Evolutionary conservation across 805 yeast species (phyloP).

Genomic region (Candida argentea): DNA sequence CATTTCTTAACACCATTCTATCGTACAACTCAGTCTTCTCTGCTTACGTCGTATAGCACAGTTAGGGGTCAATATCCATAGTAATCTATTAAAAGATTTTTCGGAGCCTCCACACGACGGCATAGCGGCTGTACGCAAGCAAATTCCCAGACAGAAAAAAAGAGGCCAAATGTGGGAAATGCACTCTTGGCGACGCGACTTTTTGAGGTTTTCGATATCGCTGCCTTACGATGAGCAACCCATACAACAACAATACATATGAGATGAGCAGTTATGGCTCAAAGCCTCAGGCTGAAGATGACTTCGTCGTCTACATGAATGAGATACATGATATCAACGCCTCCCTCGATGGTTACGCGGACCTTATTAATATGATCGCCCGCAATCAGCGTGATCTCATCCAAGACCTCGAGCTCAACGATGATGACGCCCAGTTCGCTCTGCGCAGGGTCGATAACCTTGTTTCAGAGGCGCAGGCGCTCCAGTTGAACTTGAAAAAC

Average conservation of each 20-base stretch:
- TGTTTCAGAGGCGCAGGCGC: constrained; percentile 66
- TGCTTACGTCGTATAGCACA: no score
- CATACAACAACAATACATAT: constrained; percentile 17
- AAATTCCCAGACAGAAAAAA: no score
- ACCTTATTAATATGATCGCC: constrained; percentile 27
- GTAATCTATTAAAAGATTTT: no score
- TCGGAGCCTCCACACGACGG: no score
- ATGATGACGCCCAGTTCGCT: constrained; percentile 45
- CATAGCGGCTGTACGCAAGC: no score
- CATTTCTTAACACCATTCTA: no score
- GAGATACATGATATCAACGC: constrained; percentile 35
- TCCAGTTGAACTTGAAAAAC: constrained; percentile 65
- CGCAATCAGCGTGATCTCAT: constrained; percentile 31
- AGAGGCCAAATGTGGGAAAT: no score
- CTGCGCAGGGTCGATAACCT: constrained; percentile 71
- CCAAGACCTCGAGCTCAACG: constrained; percentile 31
- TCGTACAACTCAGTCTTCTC: no score
- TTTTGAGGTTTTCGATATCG: no score
- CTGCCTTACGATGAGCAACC: constrained; percentile 34
- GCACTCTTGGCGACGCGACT: no score
- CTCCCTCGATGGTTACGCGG: constrained; percentile 30
- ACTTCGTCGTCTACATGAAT: constrained; percentile 35
- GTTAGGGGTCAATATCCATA: no score
- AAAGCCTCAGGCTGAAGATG: constrained; percentile 23
- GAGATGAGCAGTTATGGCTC: constrained; percentile 18